phyloP scores from a whole-genome alignment of 805 yeast species.

The Blastobotrys americana region DNA sequence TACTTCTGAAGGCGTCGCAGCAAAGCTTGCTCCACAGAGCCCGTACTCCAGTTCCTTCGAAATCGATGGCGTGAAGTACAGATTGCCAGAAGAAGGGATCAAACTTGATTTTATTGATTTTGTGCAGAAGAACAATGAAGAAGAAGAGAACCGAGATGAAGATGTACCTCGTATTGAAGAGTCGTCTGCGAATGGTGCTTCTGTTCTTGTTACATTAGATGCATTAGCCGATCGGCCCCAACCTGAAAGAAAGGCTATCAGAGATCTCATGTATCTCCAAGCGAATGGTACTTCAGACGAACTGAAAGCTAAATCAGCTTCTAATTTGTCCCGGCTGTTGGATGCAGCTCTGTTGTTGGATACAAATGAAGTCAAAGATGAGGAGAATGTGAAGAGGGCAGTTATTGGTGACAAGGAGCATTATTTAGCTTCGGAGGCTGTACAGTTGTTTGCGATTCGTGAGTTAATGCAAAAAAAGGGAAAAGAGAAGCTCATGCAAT shows the following conservation, averaged over 20 bases:
- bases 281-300: constrained; percentile 30
- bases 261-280: constrained; percentile 33
- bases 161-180: too few species aligned
- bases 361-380: constrained; percentile 15
- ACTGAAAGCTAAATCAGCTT: constrained; percentile 25
- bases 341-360: constrained; percentile 25
- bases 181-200: constrained; percentile 17
- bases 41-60: constrained; percentile 15
- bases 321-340: constrained; percentile 23
- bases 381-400: constrained; percentile 4
- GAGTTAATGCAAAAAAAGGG: constrained; percentile 64
- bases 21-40: constrained; percentile 24
- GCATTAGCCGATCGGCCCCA: constrained; percentile 24
- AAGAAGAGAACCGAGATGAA: constrained; percentile 28
- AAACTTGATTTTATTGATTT: constrained; percentile 60
- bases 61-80: constrained; percentile 45
- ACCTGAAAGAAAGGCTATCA: constrained; percentile 26
- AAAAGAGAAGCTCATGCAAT: constrained; percentile 51
- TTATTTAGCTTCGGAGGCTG: constrained; percentile 3
- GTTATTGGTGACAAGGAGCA: constrained; percentile 36
- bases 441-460: constrained; percentile 49
- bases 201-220: constrained; percentile 33
- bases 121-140: constrained; percentile 35
- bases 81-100: constrained; percentile 62
- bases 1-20: constrained; percentile 33